Evolutionary conservation across 2,329 filamentous ascomycete genomes (phyloP).

Genomic region (Fusarium torulosum): DNA sequence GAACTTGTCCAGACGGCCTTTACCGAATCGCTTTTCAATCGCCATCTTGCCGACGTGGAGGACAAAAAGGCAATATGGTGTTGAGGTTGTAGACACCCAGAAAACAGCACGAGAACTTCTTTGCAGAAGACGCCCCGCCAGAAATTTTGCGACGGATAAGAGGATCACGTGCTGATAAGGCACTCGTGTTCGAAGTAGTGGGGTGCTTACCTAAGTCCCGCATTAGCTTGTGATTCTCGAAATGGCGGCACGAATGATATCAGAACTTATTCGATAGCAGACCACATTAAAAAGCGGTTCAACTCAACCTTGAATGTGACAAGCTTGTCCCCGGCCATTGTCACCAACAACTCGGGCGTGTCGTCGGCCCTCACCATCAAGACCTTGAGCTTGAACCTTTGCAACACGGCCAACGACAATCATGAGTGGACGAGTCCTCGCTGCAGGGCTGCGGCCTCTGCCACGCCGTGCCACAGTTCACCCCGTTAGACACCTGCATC

Average conservation of each 20-base stretch:
- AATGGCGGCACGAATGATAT: constrained; percentile 45
- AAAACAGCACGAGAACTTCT: constrained; percentile 26
- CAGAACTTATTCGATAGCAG: constrained; percentile 34
- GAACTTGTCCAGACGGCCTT: constrained; percentile 98
- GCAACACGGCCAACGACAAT: constrained; percentile 33
- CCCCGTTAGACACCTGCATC: constrained; percentile 73
- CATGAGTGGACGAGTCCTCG: constrained; percentile 64
- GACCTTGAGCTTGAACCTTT: constrained; percentile 35
- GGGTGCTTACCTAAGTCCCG: constrained; percentile 39
- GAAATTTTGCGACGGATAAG: constrained; percentile 56
- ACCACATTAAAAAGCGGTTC: constrained; percentile 35
- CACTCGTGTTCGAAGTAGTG: background rate
- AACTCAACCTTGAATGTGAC: constrained; percentile 38
- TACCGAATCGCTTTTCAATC: constrained; percentile 85
- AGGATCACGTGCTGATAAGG: constrained; percentile 53
- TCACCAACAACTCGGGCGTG: constrained; percentile 39
- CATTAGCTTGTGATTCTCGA: constrained; percentile 29
- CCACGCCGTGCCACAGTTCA: constrained; percentile 70
- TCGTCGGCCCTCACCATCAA: constrained; percentile 44
- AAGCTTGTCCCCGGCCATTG: constrained; percentile 33
- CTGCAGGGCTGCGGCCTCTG: constrained; percentile 76
- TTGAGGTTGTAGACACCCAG: background rate
- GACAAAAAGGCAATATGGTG: background rate
- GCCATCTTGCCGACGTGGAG: constrained; percentile 71
- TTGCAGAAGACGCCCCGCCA: constrained; percentile 37